phyloP scores from a whole-genome alignment of 1,139 yeast genomes.

The Nakaseomyces bracarensis region DNA sequence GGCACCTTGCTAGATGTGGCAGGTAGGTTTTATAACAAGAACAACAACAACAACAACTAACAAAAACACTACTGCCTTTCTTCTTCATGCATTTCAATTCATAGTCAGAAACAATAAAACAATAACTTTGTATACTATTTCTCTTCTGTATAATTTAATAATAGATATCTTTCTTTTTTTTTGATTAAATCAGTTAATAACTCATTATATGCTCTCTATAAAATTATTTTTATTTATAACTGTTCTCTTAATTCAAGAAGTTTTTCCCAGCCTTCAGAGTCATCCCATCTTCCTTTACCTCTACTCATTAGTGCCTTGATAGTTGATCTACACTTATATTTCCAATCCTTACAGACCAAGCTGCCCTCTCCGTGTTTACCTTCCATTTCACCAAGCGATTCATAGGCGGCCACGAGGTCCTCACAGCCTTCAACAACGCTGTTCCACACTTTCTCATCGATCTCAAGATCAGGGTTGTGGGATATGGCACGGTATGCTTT shows the following conservation, averaged over 20 bases:
- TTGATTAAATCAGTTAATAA: background rate
- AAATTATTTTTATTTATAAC: conserved; percentile 11
- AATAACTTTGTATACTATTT: background rate
- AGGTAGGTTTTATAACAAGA: conserved; percentile 18
- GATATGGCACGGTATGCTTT: conserved; percentile 73
- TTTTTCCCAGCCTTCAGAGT: conserved; percentile 65
- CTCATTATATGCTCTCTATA: background rate
- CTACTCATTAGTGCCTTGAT: conserved; percentile 70
- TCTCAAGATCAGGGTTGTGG: conserved; percentile 56
- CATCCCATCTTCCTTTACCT: conserved; percentile 77
- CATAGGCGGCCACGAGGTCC: conserved; percentile 82
- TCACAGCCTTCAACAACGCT: conserved; percentile 72
- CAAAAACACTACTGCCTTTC: background rate
- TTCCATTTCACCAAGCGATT: conserved; percentile 73
- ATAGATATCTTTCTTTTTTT: background rate
- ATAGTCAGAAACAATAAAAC: no score
- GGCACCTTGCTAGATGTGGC: conserved; percentile 85
- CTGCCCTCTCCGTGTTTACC: conserved; percentile 83
- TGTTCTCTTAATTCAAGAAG: conserved; percentile 45
- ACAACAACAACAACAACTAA: no score
- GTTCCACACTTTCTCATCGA: conserved; percentile 60
- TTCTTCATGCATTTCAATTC: background rate
- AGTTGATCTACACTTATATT: conserved; percentile 66
- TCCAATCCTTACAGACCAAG: conserved; percentile 86
- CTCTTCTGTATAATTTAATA: background rate